These are phyloP conservation scores for Nannizzia gypsea DNA, from an alignment of 2,329 filamentous ascomycete genomes.

Conservation along the genomic window DNA sequence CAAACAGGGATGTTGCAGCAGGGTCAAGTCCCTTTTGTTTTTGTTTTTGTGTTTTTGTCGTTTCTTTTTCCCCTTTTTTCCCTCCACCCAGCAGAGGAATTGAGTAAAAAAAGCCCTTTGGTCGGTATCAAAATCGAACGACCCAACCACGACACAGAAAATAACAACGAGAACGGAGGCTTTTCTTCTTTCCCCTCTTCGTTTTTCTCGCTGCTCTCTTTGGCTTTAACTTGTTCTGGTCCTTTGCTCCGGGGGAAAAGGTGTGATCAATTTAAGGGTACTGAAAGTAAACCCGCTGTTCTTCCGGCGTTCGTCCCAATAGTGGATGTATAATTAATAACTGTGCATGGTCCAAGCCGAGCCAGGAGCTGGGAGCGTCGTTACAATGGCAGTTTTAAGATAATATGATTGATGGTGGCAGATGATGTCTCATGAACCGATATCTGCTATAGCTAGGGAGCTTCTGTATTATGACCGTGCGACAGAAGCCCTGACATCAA, in stretches of 20 bases:
- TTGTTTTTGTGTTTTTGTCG: neutral
- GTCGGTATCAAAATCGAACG: neutral
- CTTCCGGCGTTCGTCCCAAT: neutral
- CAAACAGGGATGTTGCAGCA: too few species aligned
- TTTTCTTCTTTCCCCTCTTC: neutral
- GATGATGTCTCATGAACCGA: too few species aligned
- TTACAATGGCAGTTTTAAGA: too few species aligned
- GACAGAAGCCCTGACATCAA: neutral
- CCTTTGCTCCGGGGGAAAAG: neutral
- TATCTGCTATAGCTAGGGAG: neutral
- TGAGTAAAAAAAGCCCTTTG: neutral
- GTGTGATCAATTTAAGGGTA: neutral
- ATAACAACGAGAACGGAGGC: neutral
- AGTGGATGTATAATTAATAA: neutral
- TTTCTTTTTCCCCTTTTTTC: neutral
- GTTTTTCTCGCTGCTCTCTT: neutral
- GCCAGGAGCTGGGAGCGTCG: too few species aligned
- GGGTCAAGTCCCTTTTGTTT: neutral
- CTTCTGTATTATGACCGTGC: neutral
- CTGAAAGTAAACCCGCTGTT: neutral
- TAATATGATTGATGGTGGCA: too few species aligned
- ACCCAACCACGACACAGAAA: neutral
- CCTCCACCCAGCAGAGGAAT: neutral
- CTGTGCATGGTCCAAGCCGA: neutral
- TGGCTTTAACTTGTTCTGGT: neutral